Base-by-base conservation (phyloP, 2,329 filamentous ascomycete species). In the Hypomyces perniciosus region DNA sequence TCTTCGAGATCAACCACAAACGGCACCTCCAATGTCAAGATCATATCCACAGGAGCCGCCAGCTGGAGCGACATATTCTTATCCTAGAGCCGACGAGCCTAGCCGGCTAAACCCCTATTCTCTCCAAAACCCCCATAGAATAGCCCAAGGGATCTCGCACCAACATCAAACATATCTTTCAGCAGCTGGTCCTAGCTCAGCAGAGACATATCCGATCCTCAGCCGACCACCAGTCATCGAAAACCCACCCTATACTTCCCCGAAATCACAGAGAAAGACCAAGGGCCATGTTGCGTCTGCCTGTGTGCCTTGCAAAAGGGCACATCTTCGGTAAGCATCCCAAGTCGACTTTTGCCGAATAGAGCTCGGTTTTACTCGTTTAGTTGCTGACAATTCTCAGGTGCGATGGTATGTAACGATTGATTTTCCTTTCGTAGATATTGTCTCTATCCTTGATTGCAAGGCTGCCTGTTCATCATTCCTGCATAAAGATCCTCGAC, bases 241-340 rank as follows among this genome's bases (percentile, higher is more conserved):
- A 35, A 66, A 65, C 27, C 68, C 72, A 34, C 66, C 73, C 3
- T 77, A 75, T 55, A 69, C 72, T 8, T 82, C 81, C 37, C 78
- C 81, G 2, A 84, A 82, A 59, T 73, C 79, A 6, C 80, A 83
- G 55, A 75, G 83, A 57, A 86, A 85, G 65, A 84, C 85, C 5
- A 90, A 90, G 64, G 86, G 86, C 10, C 88, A 93, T 71, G 88
- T 92, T 48, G 86, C 87, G 46, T 91, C 87, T 34, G 88, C 88
- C 28, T 93, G 88, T 65, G 84, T 92, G 58, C 89, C 90, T 54
- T 93, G 88, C 72, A 92, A 92, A 66, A 84, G 83, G 67, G 88
- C 88, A 35, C 88, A 93, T 78, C 77, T 93, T 56, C 76, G 82
- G 80, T 84, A 70, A 64, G 73, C 59, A 13, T 42, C 6, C 41